Base-by-base conservation (phyloP, 768 basidiomycete species). In the Fibroporia radiculosa region DNA sequence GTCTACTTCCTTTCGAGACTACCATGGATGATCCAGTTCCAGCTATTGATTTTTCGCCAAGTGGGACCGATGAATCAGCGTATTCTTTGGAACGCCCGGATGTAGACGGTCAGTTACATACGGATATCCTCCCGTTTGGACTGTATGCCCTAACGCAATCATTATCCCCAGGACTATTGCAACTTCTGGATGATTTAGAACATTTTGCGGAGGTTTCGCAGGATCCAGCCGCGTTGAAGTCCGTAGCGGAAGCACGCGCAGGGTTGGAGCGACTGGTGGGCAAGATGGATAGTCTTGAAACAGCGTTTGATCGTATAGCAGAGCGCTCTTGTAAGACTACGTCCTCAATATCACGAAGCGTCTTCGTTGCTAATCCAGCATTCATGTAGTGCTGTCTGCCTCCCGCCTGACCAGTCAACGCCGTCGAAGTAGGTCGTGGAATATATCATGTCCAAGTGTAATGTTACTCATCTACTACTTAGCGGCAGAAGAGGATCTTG, bases 1-100 rank as follows among this genome's bases (percentile, higher is more conserved):
- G 86, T 0, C 83, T 89, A 53, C 70, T 98, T 4, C 96, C 96
- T 0, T 97, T 93, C 59, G 84, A 87, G 28, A 75, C 83, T 3
- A 70, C 73, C 40, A 78, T 96, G 77, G 84, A 89, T 27, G 87
- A 85, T 50, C 69, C 81, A 1, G 82, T 86, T 3, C 88, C 88
- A 0, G 72, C 69, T 5, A 76, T 93, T 51, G 91, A 93, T 54
- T 83, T 93, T 56, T 80, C 83, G 1, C 82, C 86, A 0, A 71
- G 72, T 1, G 84, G 83, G 29, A 76, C 71, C 42, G 67, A 65
- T 11, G 84, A 90, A 33, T 67, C 69, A 0, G 61, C 72, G 0
- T 86, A 91, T 59, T 73, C 78, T 0, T 62, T 97, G 8, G 82
- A 83, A 49, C 68, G 70, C 28, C 56, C 58, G 6, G 85, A 97